Evolutionary conservation across 805 yeast species (phyloP), one percentile per base, ranked within the genome.

Genomic region (Kuraishia piskuri): DNA sequence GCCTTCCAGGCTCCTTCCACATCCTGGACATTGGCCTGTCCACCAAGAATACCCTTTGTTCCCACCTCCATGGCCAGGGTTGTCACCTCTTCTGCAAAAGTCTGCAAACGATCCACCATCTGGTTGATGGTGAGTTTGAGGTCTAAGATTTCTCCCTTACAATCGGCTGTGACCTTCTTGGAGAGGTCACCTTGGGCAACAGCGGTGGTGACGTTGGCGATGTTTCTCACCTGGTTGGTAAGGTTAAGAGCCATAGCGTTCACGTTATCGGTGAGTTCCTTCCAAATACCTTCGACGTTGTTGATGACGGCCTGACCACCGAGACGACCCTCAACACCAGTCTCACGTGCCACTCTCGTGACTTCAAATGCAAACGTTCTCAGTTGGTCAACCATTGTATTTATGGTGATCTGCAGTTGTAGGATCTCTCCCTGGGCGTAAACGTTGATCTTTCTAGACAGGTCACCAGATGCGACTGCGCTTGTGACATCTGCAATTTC

Each of bases 401-500:
- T 89, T 62, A 88, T 88, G 8, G 95, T 89, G 72, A 86, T 86
- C 66, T 88, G 96, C 57, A 89, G 76, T 61, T 86, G 92, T 54
- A 87, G 73, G 57, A 88, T 89, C 69, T 88, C 96, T 50, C 96
- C 96, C 66, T 89, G 96, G 7, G 96, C 96, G 67, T 88, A 92
- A 14, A 89, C 96, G 65, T 87, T 87, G 63, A 89, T 88, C 63
- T 88, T 88, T 51, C 90, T 73, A 0, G 90, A 83, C 59, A 88
- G 72, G 66, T 88, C 96, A 61, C 96, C 96, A 55, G 82, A 77
- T 5, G 96, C 96, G 10, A 88, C 96, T 0, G 95, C 95, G 21
- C 91, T 75, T 5, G 95, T 89, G 37, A 88, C 96, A 61, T 88
- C 95, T 22, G 95, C 94, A 56, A 88, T 88, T 68, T 88, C 95